Conservation (phyloP, 2,329 filamentous ascomycete genomes). For the Macrophomina phaseolina region DNA sequence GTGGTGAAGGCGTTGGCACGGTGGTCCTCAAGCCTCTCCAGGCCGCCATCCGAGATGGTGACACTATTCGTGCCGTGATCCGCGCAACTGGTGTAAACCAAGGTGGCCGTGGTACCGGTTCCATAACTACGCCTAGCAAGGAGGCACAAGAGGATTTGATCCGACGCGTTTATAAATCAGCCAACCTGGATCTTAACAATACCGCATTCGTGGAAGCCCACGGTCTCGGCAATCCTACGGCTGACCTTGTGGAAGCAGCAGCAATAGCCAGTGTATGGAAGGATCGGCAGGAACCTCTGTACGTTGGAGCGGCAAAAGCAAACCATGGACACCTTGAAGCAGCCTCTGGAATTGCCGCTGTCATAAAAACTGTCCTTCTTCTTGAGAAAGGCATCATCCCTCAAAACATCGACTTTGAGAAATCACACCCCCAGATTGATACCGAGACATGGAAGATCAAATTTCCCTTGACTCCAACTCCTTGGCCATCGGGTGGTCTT, state of each 20-base stretch:
- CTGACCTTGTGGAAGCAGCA: constrained; percentile 49
- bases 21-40: constrained; percentile 63
- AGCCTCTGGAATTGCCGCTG: constrained; percentile 35
- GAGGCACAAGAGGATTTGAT: constrained; percentile 45
- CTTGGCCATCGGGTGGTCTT: constrained; percentile 28
- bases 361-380: constrained; percentile 38
- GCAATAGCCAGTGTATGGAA: constrained; percentile 34
- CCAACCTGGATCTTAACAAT: constrained; percentile 35
- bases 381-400: constrained; percentile 33
- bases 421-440: constrained; percentile 28
- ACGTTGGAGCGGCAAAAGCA: constrained; percentile 38
- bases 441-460: constrained; percentile 28
- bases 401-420: constrained; percentile 33
- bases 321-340: constrained; percentile 41
- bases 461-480: constrained; percentile 26
- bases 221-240: constrained; percentile 63
- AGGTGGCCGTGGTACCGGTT: constrained; percentile 33
- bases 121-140: constrained; percentile 43
- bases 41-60: constrained; percentile 63
- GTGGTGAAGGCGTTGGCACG: constrained; percentile 66
- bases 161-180: constrained; percentile 40
- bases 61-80: constrained; percentile 56
- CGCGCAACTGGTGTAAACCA: constrained; percentile 39
- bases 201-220: constrained; percentile 56
- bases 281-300: constrained; percentile 19